Evolutionary conservation across 768 basidiomycete species (phyloP).

Genomic region (Chalciporus piperatus): DNA sequence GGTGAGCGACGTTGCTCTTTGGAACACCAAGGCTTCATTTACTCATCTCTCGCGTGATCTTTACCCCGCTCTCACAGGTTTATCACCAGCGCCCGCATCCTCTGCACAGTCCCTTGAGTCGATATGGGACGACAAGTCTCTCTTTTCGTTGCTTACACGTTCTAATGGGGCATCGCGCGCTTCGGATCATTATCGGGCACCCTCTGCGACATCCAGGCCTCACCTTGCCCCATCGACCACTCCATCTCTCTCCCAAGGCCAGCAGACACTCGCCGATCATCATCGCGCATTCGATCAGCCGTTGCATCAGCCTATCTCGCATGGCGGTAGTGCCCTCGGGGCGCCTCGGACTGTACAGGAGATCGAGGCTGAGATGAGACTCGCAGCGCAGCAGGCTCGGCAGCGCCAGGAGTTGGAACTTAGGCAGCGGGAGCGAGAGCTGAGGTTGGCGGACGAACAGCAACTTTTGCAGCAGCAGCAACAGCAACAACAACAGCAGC

Average conservation of each 20-base stretch:
- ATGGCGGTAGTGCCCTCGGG: constrained; percentile 34
- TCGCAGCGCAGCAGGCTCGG: constrained; percentile 48
- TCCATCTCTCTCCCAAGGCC: constrained; percentile 22
- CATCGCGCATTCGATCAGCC: constrained; percentile 37
- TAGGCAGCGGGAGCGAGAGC: constrained; percentile 46
- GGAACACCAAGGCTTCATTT: neutral
- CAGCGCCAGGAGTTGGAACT: constrained; percentile 41
- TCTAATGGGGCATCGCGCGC: constrained; percentile 48
- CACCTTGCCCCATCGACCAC: constrained; percentile 23
- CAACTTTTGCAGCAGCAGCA: constrained; percentile 41
- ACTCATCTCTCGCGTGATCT: constrained; percentile 15
- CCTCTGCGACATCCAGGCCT: constrained; percentile 22
- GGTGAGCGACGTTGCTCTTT: constrained; percentile 24
- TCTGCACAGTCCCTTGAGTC: constrained; percentile 57
- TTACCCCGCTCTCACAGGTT: constrained; percentile 15
- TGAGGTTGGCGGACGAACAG: constrained; percentile 31
- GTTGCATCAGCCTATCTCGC: constrained; percentile 34
- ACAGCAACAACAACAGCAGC: no score
- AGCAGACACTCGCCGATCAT: constrained; percentile 33
- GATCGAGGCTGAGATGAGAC: constrained; percentile 82
- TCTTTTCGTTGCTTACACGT: constrained; percentile 64
- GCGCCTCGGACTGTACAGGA: constrained; percentile 74
- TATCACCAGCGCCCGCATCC: constrained; percentile 33
- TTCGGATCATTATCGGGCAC: constrained; percentile 27
- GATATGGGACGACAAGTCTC: constrained; percentile 81